Evolutionary conservation across 2,329 filamentous ascomycete genomes (phyloP).

Genomic region (Pseudogymnoascus sp.): DNA sequence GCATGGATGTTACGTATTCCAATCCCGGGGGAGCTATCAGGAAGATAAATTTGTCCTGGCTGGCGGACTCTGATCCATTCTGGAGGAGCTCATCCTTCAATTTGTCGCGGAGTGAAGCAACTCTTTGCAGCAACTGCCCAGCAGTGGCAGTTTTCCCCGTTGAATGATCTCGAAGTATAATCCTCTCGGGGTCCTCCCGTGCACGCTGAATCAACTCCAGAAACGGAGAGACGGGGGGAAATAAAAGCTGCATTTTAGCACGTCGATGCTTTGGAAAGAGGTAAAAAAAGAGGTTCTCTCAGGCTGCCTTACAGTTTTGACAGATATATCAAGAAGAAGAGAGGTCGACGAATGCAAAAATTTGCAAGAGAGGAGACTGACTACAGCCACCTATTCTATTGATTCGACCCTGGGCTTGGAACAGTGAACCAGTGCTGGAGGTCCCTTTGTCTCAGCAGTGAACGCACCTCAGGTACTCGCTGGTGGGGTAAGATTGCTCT

Average conservation of each 20-base stretch:
- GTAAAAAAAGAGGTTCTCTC: background rate
- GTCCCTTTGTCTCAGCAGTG: background rate
- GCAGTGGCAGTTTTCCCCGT: constrained; percentile 15
- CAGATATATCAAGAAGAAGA: background rate
- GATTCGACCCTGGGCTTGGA: background rate
- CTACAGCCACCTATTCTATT: background rate
- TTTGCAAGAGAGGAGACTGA: background rate
- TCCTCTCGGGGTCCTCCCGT: constrained; percentile 14
- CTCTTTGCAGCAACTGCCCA: constrained; percentile 17
- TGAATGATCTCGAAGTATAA: constrained; percentile 20
- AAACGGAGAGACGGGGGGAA: constrained; percentile 17
- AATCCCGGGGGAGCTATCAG: constrained; percentile 17
- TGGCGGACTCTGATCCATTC: constrained; percentile 12
- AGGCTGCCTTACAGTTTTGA: background rate
- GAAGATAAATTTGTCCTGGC: constrained; percentile 17
- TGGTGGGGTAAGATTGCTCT: background rate
- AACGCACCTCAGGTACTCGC: background rate
- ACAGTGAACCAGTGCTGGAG: background rate
- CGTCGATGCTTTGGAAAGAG: background rate
- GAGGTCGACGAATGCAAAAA: background rate
- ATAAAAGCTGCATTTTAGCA: constrained; percentile 16
- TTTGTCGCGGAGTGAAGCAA: constrained; percentile 16
- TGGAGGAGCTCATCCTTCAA: constrained; percentile 11
- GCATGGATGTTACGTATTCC: constrained; percentile 19
- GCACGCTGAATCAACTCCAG: constrained; percentile 16